These are phyloP conservation scores for Morella rubra DNA, from an alignment of 306 rosid genomes.

Conservation along the genomic window DNA sequence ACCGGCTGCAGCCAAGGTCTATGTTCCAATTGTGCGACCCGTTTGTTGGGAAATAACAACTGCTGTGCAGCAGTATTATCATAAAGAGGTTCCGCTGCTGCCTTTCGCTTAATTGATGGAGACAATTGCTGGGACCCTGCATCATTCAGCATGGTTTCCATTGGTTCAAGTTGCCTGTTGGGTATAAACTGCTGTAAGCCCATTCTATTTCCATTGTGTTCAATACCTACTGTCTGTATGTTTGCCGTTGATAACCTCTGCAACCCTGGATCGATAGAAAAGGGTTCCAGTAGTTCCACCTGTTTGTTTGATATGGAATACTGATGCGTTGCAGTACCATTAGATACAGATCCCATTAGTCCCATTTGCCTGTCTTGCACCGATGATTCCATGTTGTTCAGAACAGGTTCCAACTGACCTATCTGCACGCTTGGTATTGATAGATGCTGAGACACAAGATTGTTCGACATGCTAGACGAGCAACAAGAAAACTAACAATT, in stretches of 20 bases:
- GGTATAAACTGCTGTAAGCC: slow-evolving; percentile 40
- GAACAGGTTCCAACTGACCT: slow-evolving; percentile 58
- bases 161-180: slow-evolving; percentile 38
- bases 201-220: slow-evolving; percentile 21
- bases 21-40: slow-evolving; percentile 48
- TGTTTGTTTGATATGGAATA: slow-evolving; percentile 35
- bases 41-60: slow-evolving; percentile 48
- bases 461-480: slow-evolving; percentile 53
- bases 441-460: slow-evolving; percentile 54
- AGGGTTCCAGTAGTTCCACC: slow-evolving; percentile 39
- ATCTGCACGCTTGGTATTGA: slow-evolving; percentile 49
- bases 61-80: slow-evolving; percentile 28
- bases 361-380: slow-evolving; percentile 56
- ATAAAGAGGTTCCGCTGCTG: slow-evolving; percentile 39
- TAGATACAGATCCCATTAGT: slow-evolving; percentile 41
- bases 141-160: slow-evolving; percentile 34
- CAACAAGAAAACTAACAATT: slow-evolving; percentile 17
- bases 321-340: slow-evolving; percentile 42
- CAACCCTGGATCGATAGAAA: slow-evolving; percentile 36
- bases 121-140: slow-evolving; percentile 40
- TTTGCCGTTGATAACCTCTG: slow-evolving; percentile 40
- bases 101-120: slow-evolving; percentile 68
- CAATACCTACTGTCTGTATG: slow-evolving; percentile 46
- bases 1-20: slow-evolving; percentile 80
- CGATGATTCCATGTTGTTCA: slow-evolving; percentile 48